Evolutionary conservation across 1,284 basidiomycete species (phyloP), one percentile per base, ranked within the genome.

Genomic region (Trichosporon inkin): DNA sequence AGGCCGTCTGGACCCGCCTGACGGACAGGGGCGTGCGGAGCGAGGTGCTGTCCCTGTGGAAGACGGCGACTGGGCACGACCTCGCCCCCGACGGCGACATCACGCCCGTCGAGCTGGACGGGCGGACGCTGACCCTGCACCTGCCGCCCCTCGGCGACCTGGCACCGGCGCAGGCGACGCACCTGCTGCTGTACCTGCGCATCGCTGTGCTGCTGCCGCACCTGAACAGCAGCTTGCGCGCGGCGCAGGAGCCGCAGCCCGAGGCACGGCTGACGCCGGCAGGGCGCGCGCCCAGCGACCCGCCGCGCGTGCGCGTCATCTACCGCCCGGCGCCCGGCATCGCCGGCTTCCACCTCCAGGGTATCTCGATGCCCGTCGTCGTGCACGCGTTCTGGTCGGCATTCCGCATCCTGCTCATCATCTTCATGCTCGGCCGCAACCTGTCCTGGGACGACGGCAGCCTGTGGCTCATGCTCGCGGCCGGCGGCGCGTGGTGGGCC

Each of bases 381-480:
- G 24, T 49, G n/a, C 69, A 71, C 59, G 56, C 71, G 16, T 64
- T 69, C 57, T 73, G 71, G 65, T 69, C 70, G 0, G 62, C 61
- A 1, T 11, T 72, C 41, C 71, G 69, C 51, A 56, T 73, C 10
- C 36, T 59, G 11, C 65, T 66, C 13, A 67, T 74, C 56, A 38
- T 75, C 2, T 76, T 68, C 69, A 76, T 77, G 75, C 58, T 77
- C 39, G 71, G 69, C 17, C 54, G 71, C 10, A 63, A 62, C 16
- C 70, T 77, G 70, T 39, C 55, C 5, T 72, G 70, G 71, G 39
- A 52, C 1, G 75, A 77, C 60, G 22, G 24, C 11, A 57, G 65
- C 11, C 61, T 75, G n/a, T 73, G 71, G 72, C 59, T 73, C 41
- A 65, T 77, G 11, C 62, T 62, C 6, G 68, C 62, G 2, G 63